These are phyloP conservation scores for Trichosporon sp. DNA, from an alignment of 1,284 basidiomycete species.

Conservation along the genomic window DNA sequence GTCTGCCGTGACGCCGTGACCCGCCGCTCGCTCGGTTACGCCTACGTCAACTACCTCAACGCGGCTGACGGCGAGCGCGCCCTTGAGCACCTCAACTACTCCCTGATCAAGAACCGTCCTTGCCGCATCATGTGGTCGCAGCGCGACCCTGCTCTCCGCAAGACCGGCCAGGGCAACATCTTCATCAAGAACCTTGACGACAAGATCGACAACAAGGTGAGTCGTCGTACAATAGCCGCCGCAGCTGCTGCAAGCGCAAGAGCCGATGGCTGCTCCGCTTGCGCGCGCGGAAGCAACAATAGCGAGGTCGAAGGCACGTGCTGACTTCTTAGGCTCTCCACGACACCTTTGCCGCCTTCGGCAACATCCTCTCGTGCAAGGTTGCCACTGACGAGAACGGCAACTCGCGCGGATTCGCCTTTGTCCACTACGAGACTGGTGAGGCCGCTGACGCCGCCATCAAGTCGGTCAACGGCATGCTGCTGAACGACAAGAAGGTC, in stretches of 20 bases:
- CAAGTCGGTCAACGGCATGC: conserved; percentile 98
- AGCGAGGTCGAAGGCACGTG: not conserved
- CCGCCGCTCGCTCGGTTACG: conserved; percentile 98
- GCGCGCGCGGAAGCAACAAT: not conserved
- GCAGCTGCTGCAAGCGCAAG: not conserved
- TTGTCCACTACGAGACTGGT: conserved; percentile 86
- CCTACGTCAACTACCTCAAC: conserved; percentile 99
- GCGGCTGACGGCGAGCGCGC: conserved; percentile 96
- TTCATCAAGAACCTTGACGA: conserved; percentile 99
- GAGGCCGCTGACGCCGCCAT: conserved; percentile 96
- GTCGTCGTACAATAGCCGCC: not conserved
- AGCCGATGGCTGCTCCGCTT: not conserved
- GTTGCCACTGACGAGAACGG: conserved; percentile 92
- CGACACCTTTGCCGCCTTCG: conserved; percentile 98
- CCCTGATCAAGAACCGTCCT: conserved; percentile 94
- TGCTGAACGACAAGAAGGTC: conserved; percentile 98
- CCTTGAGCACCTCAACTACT: conserved; percentile 99
- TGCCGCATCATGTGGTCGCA: conserved; percentile 99
- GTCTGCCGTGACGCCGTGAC: conserved; percentile 99
- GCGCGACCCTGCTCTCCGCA: conserved; percentile 97
- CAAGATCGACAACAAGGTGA: conserved; percentile 95
- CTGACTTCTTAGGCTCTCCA: conserved; percentile 72
- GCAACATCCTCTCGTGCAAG: conserved; percentile 98
- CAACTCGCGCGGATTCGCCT: conserved; percentile 84
- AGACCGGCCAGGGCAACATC: conserved; percentile 99